A percentile compares a stretch with the other conserved stretches of the same genome.
Conservation (phyloP, 176 grass and related monocot species). For the Eleusine coracana region DNA sequence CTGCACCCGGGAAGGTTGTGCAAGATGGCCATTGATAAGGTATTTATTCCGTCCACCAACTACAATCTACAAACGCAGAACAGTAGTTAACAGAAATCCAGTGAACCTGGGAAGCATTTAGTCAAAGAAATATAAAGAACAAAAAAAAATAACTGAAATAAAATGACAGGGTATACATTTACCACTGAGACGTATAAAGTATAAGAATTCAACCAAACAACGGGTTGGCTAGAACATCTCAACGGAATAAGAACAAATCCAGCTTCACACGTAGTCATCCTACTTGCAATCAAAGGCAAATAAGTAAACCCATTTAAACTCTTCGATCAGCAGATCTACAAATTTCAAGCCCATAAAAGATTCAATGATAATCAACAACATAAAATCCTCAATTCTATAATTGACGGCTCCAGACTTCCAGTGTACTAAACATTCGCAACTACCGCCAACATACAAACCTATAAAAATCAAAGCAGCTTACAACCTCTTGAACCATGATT, state of each 20-base stretch:
- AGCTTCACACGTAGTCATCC: not conserved
- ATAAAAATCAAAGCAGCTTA: no score
- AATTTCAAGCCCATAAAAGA: not conserved
- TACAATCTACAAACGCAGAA: conserved; percentile 64
- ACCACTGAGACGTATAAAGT: no score
- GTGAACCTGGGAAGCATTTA: conserved; percentile 1
- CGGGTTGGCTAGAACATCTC: not conserved
- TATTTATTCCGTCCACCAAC: conserved; percentile 91
- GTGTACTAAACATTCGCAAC: no score
- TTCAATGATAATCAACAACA: not conserved
- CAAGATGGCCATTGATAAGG: conserved; percentile 89
- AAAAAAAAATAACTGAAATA: not conserved
- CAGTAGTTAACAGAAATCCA: conserved; percentile 18
- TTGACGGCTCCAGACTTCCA: not conserved
- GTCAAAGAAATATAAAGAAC: not conserved
- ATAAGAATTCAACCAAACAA: not conserved
- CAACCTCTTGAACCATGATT: no score
- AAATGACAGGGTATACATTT: not conserved
- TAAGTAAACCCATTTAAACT: not conserved
- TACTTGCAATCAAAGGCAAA: no score
- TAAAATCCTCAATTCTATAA: not conserved
- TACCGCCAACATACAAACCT: no score
- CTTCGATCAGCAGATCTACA: not conserved
- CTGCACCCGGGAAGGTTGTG: conserved; percentile 86
- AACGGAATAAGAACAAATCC: not conserved